Percentiles rank a stretch among this genome's conserved stretches.
Conservation (phyloP, 2,329 filamentous ascomycete genomes). For the Orbilia javanica region DNA sequence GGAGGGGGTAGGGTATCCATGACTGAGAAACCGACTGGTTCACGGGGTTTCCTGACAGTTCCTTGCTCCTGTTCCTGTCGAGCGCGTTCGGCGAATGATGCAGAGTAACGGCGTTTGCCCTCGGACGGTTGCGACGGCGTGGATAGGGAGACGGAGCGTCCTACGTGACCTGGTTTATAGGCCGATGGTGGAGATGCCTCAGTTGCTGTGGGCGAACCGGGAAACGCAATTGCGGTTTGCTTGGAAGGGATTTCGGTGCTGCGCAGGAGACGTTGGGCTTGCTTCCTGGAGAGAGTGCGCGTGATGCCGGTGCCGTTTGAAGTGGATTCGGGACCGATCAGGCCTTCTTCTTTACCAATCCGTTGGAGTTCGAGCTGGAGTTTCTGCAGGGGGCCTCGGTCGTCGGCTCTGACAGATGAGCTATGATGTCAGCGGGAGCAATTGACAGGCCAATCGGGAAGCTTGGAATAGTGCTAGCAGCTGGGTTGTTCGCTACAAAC, state of each 20-base stretch:
- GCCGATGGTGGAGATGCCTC: constrained; percentile 25
- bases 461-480: neutral
- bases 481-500: neutral
- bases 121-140: constrained; percentile 44
- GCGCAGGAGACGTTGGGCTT: constrained; percentile 61
- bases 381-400: constrained; percentile 91
- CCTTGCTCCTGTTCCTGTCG: constrained; percentile 54
- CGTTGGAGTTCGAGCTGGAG: constrained; percentile 90
- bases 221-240: constrained; percentile 34
- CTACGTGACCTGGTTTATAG: constrained; percentile 35
- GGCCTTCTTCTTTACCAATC: constrained; percentile 95
- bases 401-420: constrained; percentile 72
- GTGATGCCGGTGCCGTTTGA: constrained; percentile 48
- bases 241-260: constrained; percentile 60
- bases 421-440: constrained; percentile 3
- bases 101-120: constrained; percentile 48
- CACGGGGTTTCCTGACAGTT: constrained; percentile 42
- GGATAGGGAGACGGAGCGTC: constrained; percentile 42
- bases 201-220: constrained; percentile 41
- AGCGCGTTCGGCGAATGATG: constrained; percentile 55
- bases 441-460: neutral
- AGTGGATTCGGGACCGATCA: constrained; percentile 34
- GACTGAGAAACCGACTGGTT: constrained; percentile 48
- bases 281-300: constrained; percentile 60
- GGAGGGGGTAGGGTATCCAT: constrained; percentile 56